phyloP scores from a whole-genome alignment of 495 filamentous ascomycete species.

The Talaromyces wortmannii region DNA sequence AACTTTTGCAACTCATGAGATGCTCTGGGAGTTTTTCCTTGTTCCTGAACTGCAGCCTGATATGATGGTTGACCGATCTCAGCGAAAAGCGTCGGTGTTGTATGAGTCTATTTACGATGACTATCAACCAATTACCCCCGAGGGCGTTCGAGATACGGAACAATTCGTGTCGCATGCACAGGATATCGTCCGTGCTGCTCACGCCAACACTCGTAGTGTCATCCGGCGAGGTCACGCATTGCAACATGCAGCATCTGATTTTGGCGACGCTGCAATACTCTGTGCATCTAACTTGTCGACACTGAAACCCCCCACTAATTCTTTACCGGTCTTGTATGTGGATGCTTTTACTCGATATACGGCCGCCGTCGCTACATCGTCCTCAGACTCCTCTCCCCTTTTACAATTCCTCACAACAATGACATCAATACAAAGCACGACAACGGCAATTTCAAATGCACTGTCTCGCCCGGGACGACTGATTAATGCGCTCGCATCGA shows the following conservation, averaged over 20 bases:
- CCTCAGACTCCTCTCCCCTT: conserved; percentile 63
- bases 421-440: conserved; percentile 68
- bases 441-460: conserved; percentile 70
- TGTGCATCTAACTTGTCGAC: conserved; percentile 47
- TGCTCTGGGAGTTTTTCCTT: conserved; percentile 98
- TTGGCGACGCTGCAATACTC: conserved; percentile 60
- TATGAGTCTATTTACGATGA: conserved; percentile 84
- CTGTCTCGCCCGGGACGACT: conserved; percentile 76
- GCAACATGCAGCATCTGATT: conserved; percentile 42
- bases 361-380: conserved; percentile 54
- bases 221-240: conserved; percentile 46
- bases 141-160: conserved; percentile 87
- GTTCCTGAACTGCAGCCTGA: conserved; percentile 89
- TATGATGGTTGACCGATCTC: conserved; percentile 83
- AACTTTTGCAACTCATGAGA: conserved; percentile 93
- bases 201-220: conserved; percentile 72
- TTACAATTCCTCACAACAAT: conserved; percentile 66
- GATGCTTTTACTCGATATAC: conserved; percentile 69
- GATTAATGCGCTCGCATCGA: conserved; percentile 59
- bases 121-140: conserved; percentile 58
- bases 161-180: conserved; percentile 84
- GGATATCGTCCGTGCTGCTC: conserved; percentile 78
- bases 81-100: conserved; percentile 74
- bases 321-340: conserved; percentile 58
- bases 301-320: conserved; percentile 34